Conservation (phyloP, 192 early-diverging fungal genomes). For the Backusella mclennaniae region DNA sequence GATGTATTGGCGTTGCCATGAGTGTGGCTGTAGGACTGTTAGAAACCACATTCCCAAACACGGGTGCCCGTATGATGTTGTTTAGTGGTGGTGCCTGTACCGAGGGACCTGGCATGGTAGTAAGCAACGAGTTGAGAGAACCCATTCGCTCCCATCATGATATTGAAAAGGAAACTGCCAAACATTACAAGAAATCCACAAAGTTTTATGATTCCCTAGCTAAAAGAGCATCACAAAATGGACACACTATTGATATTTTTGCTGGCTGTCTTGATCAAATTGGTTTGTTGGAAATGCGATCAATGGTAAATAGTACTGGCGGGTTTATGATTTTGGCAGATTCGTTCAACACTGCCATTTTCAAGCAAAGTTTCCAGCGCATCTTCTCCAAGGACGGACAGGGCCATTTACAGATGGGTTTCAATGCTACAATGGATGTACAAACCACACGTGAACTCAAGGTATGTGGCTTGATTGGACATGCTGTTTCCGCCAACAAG, state of each 20-base stretch:
- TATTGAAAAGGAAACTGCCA: slow-evolving; percentile 91
- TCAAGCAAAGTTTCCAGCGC: slow-evolving; percentile 97
- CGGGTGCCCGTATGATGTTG: slow-evolving; percentile 89
- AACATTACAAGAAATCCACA: slow-evolving; percentile 89
- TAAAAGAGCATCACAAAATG: slow-evolving; percentile 82
- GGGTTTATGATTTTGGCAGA: slow-evolving; percentile 95
- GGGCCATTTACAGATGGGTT: slow-evolving; percentile 91
- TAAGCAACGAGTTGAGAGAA: slow-evolving; percentile 88
- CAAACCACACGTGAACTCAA: slow-evolving; percentile 93
- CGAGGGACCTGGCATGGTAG: slow-evolving; percentile 95
- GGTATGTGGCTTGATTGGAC: slow-evolving; percentile 97
- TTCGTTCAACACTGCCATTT: slow-evolving; percentile 92
- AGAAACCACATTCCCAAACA: slow-evolving; percentile 91
- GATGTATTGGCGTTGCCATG: slow-evolving; percentile 94
- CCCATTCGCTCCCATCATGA: slow-evolving; percentile 98
- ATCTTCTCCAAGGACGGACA: slow-evolving; percentile 90
- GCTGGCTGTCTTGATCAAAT: slow-evolving; percentile 98
- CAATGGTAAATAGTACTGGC: slow-evolving; percentile 83
- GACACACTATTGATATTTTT: slow-evolving; percentile 95
- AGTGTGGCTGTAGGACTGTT: slow-evolving; percentile 89
- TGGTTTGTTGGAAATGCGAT: slow-evolving; percentile 96
- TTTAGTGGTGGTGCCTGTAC: slow-evolving; percentile 93
- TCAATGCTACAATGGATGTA: slow-evolving; percentile 96
- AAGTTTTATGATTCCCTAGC: slow-evolving; percentile 95
- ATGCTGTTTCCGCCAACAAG: slow-evolving; percentile 86